Evolutionary conservation across 2,329 filamentous ascomycete genomes (phyloP).

Genomic region (Xylariaceae sp.): DNA sequence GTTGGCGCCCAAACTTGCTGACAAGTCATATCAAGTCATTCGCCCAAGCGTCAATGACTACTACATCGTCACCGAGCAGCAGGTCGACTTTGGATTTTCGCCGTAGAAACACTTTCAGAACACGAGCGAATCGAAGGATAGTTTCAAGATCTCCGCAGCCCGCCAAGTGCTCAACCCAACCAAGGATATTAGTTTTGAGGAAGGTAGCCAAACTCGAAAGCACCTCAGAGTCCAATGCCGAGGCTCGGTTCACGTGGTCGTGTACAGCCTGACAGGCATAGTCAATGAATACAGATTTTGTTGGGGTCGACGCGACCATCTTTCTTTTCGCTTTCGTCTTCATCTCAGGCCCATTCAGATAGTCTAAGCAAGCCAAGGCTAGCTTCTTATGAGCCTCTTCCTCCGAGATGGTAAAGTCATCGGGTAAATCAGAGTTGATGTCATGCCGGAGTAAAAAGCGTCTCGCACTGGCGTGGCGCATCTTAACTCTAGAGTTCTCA

Average conservation of each 20-base stretch:
- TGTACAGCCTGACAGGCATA: slow-evolving; percentile 34
- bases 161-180: slow-evolving; percentile 33
- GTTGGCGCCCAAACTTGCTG: slow-evolving; percentile 6
- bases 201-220: slow-evolving; percentile 29
- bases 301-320: neutral
- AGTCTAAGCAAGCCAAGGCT: slow-evolving; percentile 32
- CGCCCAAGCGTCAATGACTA: slow-evolving; percentile 7
- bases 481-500: slow-evolving; percentile 28
- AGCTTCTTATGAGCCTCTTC: slow-evolving; percentile 30
- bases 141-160: neutral
- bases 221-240: slow-evolving; percentile 17
- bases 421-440: slow-evolving; percentile 28
- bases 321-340: slow-evolving; percentile 1
- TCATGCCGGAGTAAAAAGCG: slow-evolving; percentile 26
- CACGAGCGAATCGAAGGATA: slow-evolving; percentile 6
- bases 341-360: slow-evolving; percentile 25
- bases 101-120: slow-evolving; percentile 3
- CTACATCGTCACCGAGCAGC: slow-evolving; percentile 1
- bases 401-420: slow-evolving; percentile 21
- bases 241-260: slow-evolving; percentile 32
- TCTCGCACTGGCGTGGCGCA: slow-evolving; percentile 38
- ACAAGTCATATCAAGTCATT: slow-evolving; percentile 9
- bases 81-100: neutral
- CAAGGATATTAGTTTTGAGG: slow-evolving; percentile 32
- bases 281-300: slow-evolving; percentile 3